Base-by-base conservation (phyloP, 805 yeast genomes). In the Cyberlindnera euphorbiae region DNA sequence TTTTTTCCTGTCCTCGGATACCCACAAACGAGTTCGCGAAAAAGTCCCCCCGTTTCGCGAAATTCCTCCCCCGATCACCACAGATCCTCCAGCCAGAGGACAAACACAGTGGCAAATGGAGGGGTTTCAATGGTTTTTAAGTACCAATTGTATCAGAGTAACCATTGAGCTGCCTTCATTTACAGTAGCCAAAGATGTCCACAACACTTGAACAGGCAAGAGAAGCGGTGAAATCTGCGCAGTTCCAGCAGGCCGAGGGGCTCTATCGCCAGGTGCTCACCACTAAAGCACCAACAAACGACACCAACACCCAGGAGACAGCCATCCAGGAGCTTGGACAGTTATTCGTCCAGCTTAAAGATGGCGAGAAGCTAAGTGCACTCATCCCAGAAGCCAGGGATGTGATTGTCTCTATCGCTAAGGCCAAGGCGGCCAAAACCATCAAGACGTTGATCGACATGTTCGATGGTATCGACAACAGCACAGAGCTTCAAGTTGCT, bases 381-480 rank as follows among this genome's bases (percentile, higher is more conserved):
- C 75, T 93, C 52, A 76, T 93, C 26, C 68, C 77, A 10, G 69
- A 75, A 27, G 79, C 94, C 1, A 75, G 93, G 49, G 65, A 63
- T 8, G 74, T 79, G n/a, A 79, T 88, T 69, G 75, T 80, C 36
- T 73, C 75, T 23, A 77, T 85, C 53, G 96, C 97, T 31, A 93
- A 93, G 64, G 84, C 96, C 12, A 93, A 93, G 61, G 83, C 95
- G 8, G 95, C 97, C 15, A 93, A 90, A 59, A 83, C 90, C 38
- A 80, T 90, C 48, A 82, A 81, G 52, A 71, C 77, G 27, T 69
- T 93, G 55, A 79, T 93, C 50, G 97, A 90, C 53, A 66, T 76
- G 44, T 77, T 85, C 52, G 89, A 85, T 41, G 56, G 58, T 17
- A 73, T 79, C 46, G 82, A 77, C 27, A 67, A 69, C 45, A 71